Conservation (phyloP, 345 rosid genomes). For the Carallia pectinifolia region DNA sequence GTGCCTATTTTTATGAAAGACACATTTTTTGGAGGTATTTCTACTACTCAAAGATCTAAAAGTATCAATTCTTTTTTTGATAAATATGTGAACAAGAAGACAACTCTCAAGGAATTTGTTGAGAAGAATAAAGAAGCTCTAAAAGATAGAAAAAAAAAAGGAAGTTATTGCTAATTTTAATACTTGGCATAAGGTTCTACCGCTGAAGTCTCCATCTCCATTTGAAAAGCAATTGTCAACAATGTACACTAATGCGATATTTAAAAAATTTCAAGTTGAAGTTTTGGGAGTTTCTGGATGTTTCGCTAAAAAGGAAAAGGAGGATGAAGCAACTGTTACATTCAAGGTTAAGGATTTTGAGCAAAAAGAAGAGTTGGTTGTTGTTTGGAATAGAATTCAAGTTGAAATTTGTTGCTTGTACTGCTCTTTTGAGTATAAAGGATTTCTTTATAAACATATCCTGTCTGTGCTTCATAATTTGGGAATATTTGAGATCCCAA, state of each 20-base stretch:
- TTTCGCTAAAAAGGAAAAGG: not conserved
- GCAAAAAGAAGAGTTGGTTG: not conserved
- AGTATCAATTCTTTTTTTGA: too few species aligned
- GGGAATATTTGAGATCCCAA: too few species aligned
- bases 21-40: too few species aligned
- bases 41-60: too few species aligned
- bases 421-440: not conserved
- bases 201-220: not conserved
- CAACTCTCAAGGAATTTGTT: too few species aligned
- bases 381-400: not conserved
- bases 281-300: not conserved
- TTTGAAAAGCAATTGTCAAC: not conserved
- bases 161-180: not conserved
- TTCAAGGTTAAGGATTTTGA: not conserved
- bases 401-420: not conserved
- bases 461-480: not conserved
- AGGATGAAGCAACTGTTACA: not conserved
- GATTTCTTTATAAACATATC: not conserved
- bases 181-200: not conserved
- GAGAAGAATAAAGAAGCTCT: too few species aligned
- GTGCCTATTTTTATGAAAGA: too few species aligned
- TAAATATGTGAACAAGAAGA: too few species aligned
- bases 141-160: not conserved
- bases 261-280: not conserved
- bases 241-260: not conserved